Percentiles rank a stretch among this genome's conserved stretches.
These are phyloP conservation scores for Aureobasidium vineae DNA, from an alignment of 2,329 filamentous ascomycete genomes.

Conservation along the genomic window DNA sequence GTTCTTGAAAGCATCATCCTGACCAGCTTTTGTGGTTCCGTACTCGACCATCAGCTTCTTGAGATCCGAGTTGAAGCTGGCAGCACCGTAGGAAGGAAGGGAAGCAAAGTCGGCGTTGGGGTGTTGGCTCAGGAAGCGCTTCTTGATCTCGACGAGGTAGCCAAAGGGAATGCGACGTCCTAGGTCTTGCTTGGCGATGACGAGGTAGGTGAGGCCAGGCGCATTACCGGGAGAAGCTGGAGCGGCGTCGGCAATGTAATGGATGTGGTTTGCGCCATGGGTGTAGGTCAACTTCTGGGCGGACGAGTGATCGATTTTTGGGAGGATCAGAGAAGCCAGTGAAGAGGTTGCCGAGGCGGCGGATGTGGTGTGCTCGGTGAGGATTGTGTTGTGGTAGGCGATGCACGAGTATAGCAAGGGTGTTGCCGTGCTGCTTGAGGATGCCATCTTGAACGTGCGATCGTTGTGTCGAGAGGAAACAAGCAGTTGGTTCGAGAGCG, in stretches of 20 bases:
- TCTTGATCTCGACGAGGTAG: slow-evolving; percentile 86
- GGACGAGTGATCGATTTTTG: slow-evolving; percentile 79
- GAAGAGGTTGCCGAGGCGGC: slow-evolving; percentile 79
- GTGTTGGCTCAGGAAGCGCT: slow-evolving; percentile 75
- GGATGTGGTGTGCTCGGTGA: slow-evolving; percentile 86
- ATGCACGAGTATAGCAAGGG: slow-evolving; percentile 67
- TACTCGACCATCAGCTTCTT: slow-evolving; percentile 78
- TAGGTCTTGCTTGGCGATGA: slow-evolving; percentile 76
- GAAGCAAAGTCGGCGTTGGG: slow-evolving; percentile 68
- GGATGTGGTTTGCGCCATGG: slow-evolving; percentile 86
- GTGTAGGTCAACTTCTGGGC: slow-evolving; percentile 85
- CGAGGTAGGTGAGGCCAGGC: slow-evolving; percentile 87
- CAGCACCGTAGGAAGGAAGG: slow-evolving; percentile 86
- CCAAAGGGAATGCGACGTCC: slow-evolving; percentile 89
- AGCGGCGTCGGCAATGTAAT: slow-evolving; percentile 81
- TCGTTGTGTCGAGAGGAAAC: slow-evolving; percentile 94
- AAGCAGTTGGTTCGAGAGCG: slow-evolving; percentile 80
- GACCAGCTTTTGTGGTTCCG: slow-evolving; percentile 71
- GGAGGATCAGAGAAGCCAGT: slow-evolving; percentile 89
- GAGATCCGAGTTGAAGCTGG: slow-evolving; percentile 77
- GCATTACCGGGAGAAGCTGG: slow-evolving; percentile 36
- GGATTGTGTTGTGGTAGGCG: slow-evolving; percentile 87
- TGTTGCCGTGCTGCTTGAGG: slow-evolving; percentile 37
- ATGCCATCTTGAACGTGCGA: slow-evolving; percentile 52
- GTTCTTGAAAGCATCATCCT: slow-evolving; percentile 77